A percentile compares a stretch with the other conserved stretches of the same genome.
Evolutionary conservation across 2,329 filamentous ascomycete genomes (phyloP).

Genomic region (Alternaria arbusti): DNA sequence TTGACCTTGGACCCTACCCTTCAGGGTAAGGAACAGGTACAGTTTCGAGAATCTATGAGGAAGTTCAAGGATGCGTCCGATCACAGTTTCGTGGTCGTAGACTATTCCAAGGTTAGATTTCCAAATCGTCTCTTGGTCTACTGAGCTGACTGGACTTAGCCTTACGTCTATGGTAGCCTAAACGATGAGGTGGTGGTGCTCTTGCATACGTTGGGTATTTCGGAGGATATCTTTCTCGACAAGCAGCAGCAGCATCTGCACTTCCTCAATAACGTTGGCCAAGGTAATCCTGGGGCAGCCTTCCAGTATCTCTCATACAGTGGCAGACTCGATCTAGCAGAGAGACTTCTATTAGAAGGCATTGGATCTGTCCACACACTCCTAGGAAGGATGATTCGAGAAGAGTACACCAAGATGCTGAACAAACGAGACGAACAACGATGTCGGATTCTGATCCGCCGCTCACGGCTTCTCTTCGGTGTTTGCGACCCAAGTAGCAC

Average conservation of each 20-base stretch:
- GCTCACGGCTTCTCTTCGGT: constrained; percentile 50
- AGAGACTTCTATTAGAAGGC: constrained; percentile 48
- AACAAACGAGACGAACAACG: constrained; percentile 45
- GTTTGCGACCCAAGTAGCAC: constrained; percentile 46
- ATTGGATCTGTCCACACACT: constrained; percentile 39
- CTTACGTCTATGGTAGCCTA: constrained; percentile 50
- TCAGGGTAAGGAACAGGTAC: constrained; percentile 26
- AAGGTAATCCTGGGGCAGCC: constrained; percentile 29
- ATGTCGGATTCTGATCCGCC: constrained; percentile 48
- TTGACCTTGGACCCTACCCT: constrained; percentile 49
- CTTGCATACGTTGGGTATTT: constrained; percentile 47
- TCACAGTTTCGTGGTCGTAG: constrained; percentile 49
- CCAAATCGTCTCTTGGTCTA: neutral
- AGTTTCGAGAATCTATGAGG: constrained; percentile 51
- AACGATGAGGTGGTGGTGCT: constrained; percentile 54
- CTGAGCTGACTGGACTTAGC: constrained; percentile 29
- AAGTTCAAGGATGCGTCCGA: constrained; percentile 51
- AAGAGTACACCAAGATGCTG: constrained; percentile 46
- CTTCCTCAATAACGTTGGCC: constrained; percentile 38
- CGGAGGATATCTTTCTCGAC: constrained; percentile 34
- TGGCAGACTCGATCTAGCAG: constrained; percentile 45
- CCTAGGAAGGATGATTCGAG: constrained; percentile 39
- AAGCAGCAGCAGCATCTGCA: constrained; percentile 49
- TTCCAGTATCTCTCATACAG: constrained; percentile 49
- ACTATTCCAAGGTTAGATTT: constrained; percentile 48